Evolutionary conservation across 352 stramenopile genomes (phyloP).

Genomic region (Globisporangium okanoganense): DNA sequence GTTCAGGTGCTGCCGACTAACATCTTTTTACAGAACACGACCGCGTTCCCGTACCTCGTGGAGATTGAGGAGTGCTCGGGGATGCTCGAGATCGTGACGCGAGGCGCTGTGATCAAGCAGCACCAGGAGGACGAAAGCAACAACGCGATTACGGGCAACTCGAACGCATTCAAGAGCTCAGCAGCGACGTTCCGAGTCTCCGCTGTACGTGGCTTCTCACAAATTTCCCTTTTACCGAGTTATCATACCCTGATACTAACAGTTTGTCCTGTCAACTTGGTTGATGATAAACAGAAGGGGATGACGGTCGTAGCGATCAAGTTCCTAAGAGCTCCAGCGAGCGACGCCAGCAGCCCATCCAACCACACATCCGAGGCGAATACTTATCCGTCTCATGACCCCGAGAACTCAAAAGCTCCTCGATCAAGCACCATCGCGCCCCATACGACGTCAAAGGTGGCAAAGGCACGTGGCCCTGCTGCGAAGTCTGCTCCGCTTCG

Average conservation of each 20-base stretch:
- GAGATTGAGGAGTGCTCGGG: conserved; percentile 55
- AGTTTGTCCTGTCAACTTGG: background rate
- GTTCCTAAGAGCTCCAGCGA: conserved; percentile 18
- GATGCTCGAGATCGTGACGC: conserved; percentile 58
- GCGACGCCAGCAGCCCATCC: background rate
- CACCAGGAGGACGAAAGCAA: background rate
- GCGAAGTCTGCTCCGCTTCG: conserved; percentile 6
- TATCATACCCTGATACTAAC: background rate
- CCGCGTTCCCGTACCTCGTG: conserved; percentile 44
- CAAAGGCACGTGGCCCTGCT: conserved; percentile 9
- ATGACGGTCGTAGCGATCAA: conserved; percentile 78
- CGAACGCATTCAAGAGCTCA: conserved; percentile 1
- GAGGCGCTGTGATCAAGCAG: conserved; percentile 14
- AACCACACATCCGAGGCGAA: background rate
- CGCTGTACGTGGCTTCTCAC: conserved; percentile 4
- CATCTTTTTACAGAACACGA: conserved; percentile 78
- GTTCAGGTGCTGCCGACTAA: conserved; percentile 53
- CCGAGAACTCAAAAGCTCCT: background rate
- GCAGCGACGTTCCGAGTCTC: conserved; percentile 46
- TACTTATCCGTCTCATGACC: background rate
- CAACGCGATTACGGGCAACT: background rate
- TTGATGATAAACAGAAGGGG: conserved; percentile 36
- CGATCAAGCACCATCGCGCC: background rate
- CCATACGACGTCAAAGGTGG: background rate
- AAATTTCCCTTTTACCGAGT: background rate